These are phyloP conservation scores for Ophiosphaerella korrae DNA, from an alignment of 2,329 filamentous ascomycete species.

Conservation along the genomic window DNA sequence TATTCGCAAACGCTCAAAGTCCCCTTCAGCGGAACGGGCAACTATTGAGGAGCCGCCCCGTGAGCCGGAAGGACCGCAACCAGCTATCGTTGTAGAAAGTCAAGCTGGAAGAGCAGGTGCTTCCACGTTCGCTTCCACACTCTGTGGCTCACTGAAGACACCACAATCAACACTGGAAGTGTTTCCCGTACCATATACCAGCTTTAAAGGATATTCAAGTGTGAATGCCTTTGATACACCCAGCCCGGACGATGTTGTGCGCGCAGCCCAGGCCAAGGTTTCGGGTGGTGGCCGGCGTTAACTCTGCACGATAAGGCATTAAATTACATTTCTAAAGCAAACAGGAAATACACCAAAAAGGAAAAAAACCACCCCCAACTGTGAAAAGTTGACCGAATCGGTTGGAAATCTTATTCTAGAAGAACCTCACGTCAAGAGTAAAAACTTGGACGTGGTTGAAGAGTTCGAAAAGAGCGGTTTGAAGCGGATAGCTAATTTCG, in stretches of 20 bases:
- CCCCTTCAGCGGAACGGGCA: slow-evolving; percentile 26
- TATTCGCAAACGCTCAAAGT: slow-evolving; percentile 34
- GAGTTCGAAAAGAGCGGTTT: slow-evolving; percentile 76
- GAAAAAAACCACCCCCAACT: slow-evolving; percentile 14
- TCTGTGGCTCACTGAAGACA: slow-evolving; percentile 47
- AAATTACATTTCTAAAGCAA: slow-evolving; percentile 26
- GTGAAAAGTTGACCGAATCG: slow-evolving; percentile 51
- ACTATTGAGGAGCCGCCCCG: slow-evolving; percentile 10
- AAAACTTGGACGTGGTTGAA: slow-evolving; percentile 81
- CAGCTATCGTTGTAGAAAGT: slow-evolving; percentile 29
- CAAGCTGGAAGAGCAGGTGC: slow-evolving; percentile 52
- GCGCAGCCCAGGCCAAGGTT: slow-evolving; percentile 72
- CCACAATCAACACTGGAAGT: slow-evolving; percentile 3
- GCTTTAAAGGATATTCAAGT: slow-evolving; percentile 47
- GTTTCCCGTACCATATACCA: slow-evolving; percentile 50
- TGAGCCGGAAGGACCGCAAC: slow-evolving; percentile 21
- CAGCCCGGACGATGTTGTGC: slow-evolving; percentile 89
- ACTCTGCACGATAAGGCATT: slow-evolving; percentile 12
- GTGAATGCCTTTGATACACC: slow-evolving; percentile 76
- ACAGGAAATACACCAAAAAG: slow-evolving; percentile 37
- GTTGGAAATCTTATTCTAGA: slow-evolving; percentile 57
- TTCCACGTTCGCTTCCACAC: slow-evolving; percentile 57
- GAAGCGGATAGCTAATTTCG: slow-evolving; percentile 87
- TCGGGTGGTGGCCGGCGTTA: slow-evolving; percentile 45
- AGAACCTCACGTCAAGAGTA: slow-evolving; percentile 65